Evolutionary conservation across 2,329 filamentous ascomycete genomes (phyloP).

Genomic region (Sclerotinia subarctica): DNA sequence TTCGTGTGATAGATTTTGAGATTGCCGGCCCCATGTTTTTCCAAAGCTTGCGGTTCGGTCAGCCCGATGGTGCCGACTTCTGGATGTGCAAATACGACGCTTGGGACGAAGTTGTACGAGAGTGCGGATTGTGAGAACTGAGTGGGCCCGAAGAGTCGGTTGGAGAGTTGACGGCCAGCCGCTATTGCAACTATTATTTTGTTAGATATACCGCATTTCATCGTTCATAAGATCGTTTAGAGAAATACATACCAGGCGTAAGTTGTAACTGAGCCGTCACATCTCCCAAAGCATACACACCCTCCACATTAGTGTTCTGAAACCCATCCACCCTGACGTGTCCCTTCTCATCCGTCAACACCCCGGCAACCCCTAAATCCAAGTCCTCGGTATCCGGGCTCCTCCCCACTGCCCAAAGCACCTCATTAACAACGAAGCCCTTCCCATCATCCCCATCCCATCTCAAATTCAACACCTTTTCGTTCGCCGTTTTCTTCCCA

Average conservation of each 20-base stretch:
- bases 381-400: conserved; percentile 45
- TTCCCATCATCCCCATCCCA: conserved; percentile 43
- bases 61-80: conserved; percentile 49
- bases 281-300: conserved; percentile 50
- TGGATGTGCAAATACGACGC: conserved; percentile 51
- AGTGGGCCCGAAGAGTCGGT: conserved; percentile 48
- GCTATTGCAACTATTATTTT: conserved; percentile 48
- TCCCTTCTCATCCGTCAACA: conserved; percentile 42
- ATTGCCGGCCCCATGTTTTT: conserved; percentile 47
- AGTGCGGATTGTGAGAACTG: conserved; percentile 45
- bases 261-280: conserved; percentile 50
- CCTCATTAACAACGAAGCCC: conserved; percentile 47
- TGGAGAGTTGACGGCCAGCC: conserved; percentile 48
- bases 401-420: conserved; percentile 50
- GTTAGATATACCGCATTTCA: neutral
- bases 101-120: conserved; percentile 50
- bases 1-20: conserved; percentile 49
- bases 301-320: conserved; percentile 47
- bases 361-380: conserved; percentile 42
- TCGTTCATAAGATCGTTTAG: no score
- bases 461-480: conserved; percentile 45
- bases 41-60: conserved; percentile 48
- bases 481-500: conserved; percentile 37
- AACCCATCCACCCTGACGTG: conserved; percentile 48
- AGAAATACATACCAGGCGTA: conserved; percentile 44